A percentile compares a stretch with the other conserved stretches of the same genome.
phyloP scores from a whole-genome alignment of 192 early-diverging fungal genomes.

The Backusella parvicylindrica region DNA sequence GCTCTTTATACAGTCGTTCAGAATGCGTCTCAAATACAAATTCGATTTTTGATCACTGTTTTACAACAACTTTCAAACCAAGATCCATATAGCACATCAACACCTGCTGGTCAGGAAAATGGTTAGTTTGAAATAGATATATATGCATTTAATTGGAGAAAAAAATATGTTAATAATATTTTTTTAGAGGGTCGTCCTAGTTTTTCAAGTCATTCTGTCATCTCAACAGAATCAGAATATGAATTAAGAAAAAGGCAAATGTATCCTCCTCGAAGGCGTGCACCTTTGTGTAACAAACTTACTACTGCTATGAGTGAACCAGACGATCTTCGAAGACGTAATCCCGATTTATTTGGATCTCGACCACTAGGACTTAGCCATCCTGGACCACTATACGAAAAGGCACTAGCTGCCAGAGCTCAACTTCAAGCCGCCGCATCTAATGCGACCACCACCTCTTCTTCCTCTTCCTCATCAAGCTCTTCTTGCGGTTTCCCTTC shows the following conservation, averaged over 20 bases:
- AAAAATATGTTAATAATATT: not conserved
- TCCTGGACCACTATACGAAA: slow-evolving; percentile 21
- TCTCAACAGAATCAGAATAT: slow-evolving; percentile 26
- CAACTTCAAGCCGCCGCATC: slow-evolving; percentile 14
- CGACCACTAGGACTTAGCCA: slow-evolving; percentile 19
- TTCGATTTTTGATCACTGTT: slow-evolving; percentile 92
- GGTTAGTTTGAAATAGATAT: slow-evolving; percentile 27
- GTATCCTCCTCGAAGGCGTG: slow-evolving; percentile 2
- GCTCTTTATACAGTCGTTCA: slow-evolving; percentile 90
- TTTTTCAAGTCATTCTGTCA: slow-evolving; percentile 15
- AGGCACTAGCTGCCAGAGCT: slow-evolving; percentile 24
- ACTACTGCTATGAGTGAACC: slow-evolving; percentile 29
- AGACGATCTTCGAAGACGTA: slow-evolving; percentile 27
- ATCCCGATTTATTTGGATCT: slow-evolving; percentile 22
- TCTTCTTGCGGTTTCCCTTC: slow-evolving; percentile 1
- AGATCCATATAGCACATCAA: slow-evolving; percentile 61
- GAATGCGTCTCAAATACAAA: slow-evolving; percentile 86
- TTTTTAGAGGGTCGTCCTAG: not conserved
- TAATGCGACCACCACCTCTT: not conserved
- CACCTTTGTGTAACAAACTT: not conserved
- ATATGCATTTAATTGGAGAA: not conserved
- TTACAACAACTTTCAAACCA: slow-evolving; percentile 88
- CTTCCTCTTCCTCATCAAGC: not conserved
- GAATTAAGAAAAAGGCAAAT: slow-evolving; percentile 23
- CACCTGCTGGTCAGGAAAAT: slow-evolving; percentile 46